Percentiles rank a stretch among this genome's conserved stretches.
phyloP scores from a whole-genome alignment of 2,329 filamentous ascomycete genomes.

The Helotiales sp. region DNA sequence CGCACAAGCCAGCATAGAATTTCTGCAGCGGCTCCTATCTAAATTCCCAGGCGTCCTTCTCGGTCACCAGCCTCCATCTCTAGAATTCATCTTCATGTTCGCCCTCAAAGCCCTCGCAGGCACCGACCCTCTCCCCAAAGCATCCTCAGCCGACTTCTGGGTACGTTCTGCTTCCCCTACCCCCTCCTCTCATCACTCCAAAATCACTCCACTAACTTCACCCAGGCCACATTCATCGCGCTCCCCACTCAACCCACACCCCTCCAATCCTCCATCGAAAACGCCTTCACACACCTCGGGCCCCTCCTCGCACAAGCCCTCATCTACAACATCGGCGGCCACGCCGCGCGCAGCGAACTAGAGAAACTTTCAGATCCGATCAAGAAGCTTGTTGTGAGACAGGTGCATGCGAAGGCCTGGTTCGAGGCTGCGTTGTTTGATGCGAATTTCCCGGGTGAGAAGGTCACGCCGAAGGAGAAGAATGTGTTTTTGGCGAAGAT shows the following conservation, averaged over 20 bases:
- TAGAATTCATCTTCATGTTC: conserved; percentile 74
- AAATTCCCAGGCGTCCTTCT: conserved; percentile 67
- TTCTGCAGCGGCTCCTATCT: conserved; percentile 67
- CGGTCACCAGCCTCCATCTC: conserved; percentile 57
- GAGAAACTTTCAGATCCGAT: conserved; percentile 73
- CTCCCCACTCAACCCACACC: conserved; percentile 47
- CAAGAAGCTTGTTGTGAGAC: conserved; percentile 66
- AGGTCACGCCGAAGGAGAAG: conserved; percentile 64
- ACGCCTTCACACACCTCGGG: conserved; percentile 63
- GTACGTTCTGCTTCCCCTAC: conserved; percentile 46
- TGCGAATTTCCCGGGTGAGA: conserved; percentile 59
- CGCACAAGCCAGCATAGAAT: conserved; percentile 74
- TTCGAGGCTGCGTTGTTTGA: conserved; percentile 62
- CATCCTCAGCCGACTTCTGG: conserved; percentile 77
- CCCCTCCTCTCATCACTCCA: neutral
- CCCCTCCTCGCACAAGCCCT: conserved; percentile 64
- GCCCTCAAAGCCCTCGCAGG: conserved; percentile 72
- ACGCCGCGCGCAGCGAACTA: conserved; percentile 72
- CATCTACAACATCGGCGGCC: conserved; percentile 69
- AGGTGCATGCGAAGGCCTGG: conserved; percentile 63
- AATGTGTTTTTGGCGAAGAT: conserved; percentile 68
- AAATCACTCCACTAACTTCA: conserved; percentile 20
- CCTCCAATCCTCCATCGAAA: conserved; percentile 50
- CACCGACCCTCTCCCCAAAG: conserved; percentile 76
- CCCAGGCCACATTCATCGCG: conserved; percentile 57